These are phyloP conservation scores for Sporothrix protearum DNA, from an alignment of 2,329 filamentous ascomycete genomes.

Conservation along the genomic window DNA sequence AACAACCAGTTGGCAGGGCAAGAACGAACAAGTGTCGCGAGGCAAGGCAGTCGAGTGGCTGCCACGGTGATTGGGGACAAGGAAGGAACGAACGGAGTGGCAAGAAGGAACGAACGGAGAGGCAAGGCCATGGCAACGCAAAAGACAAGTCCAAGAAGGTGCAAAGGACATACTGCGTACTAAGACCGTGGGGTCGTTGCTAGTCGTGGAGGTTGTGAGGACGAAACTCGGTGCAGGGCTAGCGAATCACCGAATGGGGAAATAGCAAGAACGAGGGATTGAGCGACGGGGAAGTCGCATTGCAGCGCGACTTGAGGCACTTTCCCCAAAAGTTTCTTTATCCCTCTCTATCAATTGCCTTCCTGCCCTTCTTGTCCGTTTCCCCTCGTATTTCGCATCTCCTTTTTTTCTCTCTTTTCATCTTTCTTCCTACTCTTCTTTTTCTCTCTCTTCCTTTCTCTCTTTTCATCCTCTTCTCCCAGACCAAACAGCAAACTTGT, in stretches of 20 bases:
- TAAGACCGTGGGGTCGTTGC: neutral
- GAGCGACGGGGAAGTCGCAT: slow-evolving; percentile 14
- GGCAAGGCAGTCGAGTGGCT: slow-evolving; percentile 17
- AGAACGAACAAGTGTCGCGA: slow-evolving; percentile 13
- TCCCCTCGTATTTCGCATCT: slow-evolving; percentile 15
- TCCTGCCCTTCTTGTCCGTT: slow-evolving; percentile 3
- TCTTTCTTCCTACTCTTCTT: neutral
- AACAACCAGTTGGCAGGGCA: slow-evolving; percentile 19
- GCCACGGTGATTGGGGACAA: neutral
- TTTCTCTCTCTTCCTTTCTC: slow-evolving; percentile 1
- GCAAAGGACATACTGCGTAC: neutral
- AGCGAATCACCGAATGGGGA: slow-evolving; percentile 19
- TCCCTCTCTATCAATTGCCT: slow-evolving; percentile 15
- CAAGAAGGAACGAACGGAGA: no score
- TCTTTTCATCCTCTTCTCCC: neutral
- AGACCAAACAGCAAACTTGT: neutral
- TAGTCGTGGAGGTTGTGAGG: neutral
- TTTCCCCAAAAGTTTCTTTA: slow-evolving; percentile 21
- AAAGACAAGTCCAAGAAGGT: neutral
- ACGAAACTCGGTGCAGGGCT: neutral
- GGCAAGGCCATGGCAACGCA: neutral
- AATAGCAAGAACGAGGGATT: slow-evolving; percentile 14
- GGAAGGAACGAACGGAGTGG: neutral
- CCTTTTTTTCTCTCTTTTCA: neutral
- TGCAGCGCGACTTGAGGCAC: slow-evolving; percentile 17